These are phyloP conservation scores for Camillea tinctor DNA, from an alignment of 2,329 filamentous ascomycete species.

Conservation along the genomic window DNA sequence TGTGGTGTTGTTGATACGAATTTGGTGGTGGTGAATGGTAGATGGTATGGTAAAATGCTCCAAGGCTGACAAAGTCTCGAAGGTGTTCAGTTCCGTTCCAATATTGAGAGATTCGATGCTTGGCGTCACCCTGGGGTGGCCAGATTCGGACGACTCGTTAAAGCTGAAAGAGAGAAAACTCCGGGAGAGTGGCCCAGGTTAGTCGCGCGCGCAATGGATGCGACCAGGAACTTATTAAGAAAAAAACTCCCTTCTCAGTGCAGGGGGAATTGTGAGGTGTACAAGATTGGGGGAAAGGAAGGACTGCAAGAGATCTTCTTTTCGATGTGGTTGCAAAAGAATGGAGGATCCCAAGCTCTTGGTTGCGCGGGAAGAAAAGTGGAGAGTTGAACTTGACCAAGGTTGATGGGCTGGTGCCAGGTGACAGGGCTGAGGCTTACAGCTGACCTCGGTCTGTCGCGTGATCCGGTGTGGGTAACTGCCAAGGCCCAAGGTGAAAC, in stretches of 20 bases:
- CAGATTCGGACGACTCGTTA: constrained; percentile 9
- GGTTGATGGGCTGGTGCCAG: constrained; percentile 9
- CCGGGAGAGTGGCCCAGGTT: not conserved
- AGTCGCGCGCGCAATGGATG: constrained; percentile 18
- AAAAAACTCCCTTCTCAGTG: constrained; percentile 1
- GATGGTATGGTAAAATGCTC: constrained; percentile 5
- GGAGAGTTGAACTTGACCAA: constrained; percentile 11
- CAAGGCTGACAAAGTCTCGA: constrained; percentile 15
- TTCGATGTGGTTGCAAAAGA: constrained; percentile 29
- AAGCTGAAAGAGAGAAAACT: not conserved
- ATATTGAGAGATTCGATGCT: constrained; percentile 19
- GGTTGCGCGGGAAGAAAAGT: constrained; percentile 25
- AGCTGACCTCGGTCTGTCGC: not conserved
- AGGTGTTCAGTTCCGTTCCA: constrained; percentile 18
- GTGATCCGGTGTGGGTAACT: not conserved
- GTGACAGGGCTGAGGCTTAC: not conserved
- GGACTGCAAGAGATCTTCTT: constrained; percentile 6
- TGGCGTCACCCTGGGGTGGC: constrained; percentile 20
- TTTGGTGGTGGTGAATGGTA: constrained; percentile 1
- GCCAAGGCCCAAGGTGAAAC: not conserved
- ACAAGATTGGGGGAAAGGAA: constrained; percentile 13
- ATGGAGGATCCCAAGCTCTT: constrained; percentile 27
- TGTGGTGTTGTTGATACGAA: constrained; percentile 1
- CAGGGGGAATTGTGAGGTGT: constrained; percentile 4
- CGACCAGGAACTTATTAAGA: constrained; percentile 10